Conservation (phyloP, 2,329 filamentous ascomycete genomes). For the Apiospora hydei region DNA sequence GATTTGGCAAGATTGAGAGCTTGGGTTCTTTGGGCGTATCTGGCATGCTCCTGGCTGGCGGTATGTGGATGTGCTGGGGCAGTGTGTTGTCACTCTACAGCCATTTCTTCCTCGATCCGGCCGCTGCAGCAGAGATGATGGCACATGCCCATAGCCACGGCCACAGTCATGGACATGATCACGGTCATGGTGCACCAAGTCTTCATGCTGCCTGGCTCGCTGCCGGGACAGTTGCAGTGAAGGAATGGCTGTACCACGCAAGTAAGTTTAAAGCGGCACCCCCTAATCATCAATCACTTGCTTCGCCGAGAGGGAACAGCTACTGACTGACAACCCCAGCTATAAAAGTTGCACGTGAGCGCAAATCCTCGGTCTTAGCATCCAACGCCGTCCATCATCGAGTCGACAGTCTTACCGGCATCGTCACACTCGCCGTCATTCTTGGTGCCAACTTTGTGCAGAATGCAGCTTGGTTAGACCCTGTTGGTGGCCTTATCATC, state of each 20-base stretch:
- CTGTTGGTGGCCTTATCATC: conserved; percentile 90
- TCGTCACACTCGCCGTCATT: conserved; percentile 90
- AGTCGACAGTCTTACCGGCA: conserved; percentile 92
- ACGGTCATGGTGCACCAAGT: conserved; percentile 76
- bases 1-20: conserved; percentile 98
- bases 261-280: conserved; percentile 68
- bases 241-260: conserved; percentile 96
- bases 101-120: conserved; percentile 73
- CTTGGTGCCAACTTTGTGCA: conserved; percentile 86
- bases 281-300: background rate
- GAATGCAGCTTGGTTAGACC: conserved; percentile 91
- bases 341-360: conserved; percentile 93
- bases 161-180: conserved; percentile 70
- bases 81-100: conserved; percentile 73
- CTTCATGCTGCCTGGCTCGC: conserved; percentile 96
- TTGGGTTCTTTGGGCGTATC: conserved; percentile 93
- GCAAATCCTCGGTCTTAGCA: conserved; percentile 93
- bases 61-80: conserved; percentile 89
- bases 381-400: conserved; percentile 97
- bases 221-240: conserved; percentile 85
- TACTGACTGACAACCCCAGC: conserved; percentile 55
- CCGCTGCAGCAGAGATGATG: conserved; percentile 59
- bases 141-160: conserved; percentile 67
- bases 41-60: conserved; percentile 86
- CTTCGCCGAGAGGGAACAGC: background rate